phyloP scores from a whole-genome alignment of 164 flowering plant genomes.

The Saururus chinensis region DNA sequence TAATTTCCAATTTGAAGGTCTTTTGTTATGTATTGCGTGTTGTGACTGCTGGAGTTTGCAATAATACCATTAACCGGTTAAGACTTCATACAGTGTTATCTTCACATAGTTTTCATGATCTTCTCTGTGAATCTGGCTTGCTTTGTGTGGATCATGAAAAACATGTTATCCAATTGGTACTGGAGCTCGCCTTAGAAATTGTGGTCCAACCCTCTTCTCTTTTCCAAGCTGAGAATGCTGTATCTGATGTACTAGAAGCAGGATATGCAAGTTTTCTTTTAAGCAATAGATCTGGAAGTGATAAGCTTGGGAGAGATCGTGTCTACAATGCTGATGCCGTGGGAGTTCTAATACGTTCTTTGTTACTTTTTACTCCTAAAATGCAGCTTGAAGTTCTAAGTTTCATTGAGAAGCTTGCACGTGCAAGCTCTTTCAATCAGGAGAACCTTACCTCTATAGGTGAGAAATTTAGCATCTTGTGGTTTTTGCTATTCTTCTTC shows the following conservation, averaged over 20 bases:
- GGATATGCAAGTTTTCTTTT: conserved; percentile 42
- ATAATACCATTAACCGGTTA: conserved; percentile 60
- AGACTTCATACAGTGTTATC: conserved; percentile 63
- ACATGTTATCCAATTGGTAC: conserved; percentile 76
- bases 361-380: conserved; percentile 85
- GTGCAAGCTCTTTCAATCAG: conserved; percentile 78
- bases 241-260: conserved; percentile 29
- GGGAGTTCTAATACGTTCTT: conserved; percentile 63
- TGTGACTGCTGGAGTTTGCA: conserved; percentile 77
- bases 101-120: conserved; percentile 84
- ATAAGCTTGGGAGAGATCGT: conserved; percentile 52
- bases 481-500: not conserved
- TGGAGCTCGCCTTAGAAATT: conserved; percentile 93
- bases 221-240: conserved; percentile 33
- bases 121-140: conserved; percentile 83
- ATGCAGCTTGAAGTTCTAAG: conserved; percentile 76
- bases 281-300: conserved; percentile 43
- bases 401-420: conserved; percentile 77
- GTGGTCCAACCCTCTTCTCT: conserved; percentile 65
- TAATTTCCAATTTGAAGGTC: conserved; percentile 42
- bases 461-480: conserved; percentile 19
- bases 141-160: conserved; percentile 82
- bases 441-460: conserved; percentile 95
- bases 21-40: conserved; percentile 75
- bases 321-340: conserved; percentile 92